Percentiles rank a stretch among this genome's conserved stretches.
Conservation (phyloP, 2,329 filamentous ascomycete species). For the Trichoderma polysporum region DNA sequence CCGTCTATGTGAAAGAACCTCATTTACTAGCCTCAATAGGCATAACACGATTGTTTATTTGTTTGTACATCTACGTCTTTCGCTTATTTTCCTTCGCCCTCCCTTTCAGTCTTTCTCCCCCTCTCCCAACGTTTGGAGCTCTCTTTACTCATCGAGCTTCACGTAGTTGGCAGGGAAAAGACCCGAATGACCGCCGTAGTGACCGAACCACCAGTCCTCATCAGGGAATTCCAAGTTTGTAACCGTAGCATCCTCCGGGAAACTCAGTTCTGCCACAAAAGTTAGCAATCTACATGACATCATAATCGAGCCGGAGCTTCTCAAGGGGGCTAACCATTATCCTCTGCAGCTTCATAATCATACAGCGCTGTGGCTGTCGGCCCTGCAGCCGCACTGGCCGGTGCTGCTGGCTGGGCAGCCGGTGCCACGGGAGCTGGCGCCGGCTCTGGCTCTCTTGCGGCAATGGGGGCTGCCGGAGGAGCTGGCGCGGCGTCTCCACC, state of each 20-base stretch:
- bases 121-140: neutral
- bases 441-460: constrained; percentile 30
- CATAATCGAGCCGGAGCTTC: neutral
- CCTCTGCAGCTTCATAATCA: constrained; percentile 95
- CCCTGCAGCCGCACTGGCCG: constrained; percentile 44
- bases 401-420: constrained; percentile 37
- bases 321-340: constrained; percentile 63
- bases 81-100: neutral
- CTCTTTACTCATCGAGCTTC: constrained; percentile 47
- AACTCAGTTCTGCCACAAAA: constrained; percentile 63
- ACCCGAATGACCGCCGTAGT: constrained; percentile 74
- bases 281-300: constrained; percentile 25
- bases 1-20: neutral
- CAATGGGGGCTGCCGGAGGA: constrained; percentile 35
- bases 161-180: constrained; percentile 81
- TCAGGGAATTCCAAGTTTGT: constrained; percentile 90
- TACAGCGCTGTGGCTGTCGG: constrained; percentile 82
- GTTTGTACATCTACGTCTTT: constrained; percentile 16
- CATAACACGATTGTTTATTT: constrained; percentile 13
- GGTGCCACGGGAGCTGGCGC: constrained; percentile 37
- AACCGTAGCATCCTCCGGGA: constrained; percentile 85
- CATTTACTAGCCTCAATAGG: constrained; percentile 2
- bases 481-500: constrained; percentile 49
- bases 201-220: constrained; percentile 98
- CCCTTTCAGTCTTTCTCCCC: neutral